Evolutionary conservation across 2,329 filamentous ascomycete species (phyloP), one percentile per base, ranked within the genome.

Genomic region (Pseudogymnoascus sp.): DNA sequence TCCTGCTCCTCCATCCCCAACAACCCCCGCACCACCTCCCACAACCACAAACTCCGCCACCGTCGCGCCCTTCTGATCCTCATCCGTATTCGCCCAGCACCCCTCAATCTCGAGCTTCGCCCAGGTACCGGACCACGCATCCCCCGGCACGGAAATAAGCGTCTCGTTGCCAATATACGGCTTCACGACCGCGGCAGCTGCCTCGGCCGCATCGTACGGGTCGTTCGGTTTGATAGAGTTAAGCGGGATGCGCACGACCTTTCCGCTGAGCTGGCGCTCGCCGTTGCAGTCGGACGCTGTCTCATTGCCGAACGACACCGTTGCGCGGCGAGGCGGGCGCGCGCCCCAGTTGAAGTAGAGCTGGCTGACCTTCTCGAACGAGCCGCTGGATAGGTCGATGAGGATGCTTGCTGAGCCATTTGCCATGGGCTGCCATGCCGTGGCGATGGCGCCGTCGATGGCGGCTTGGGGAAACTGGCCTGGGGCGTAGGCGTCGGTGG

Each of bases 401-500:
- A 82, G 84, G 12, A 90, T 69, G 3, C 80, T 81, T 29, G 81
- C 77, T 4, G 80, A 76, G 0, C 72, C 74, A 59, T 83, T 81
- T 1, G 80, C 76, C 7, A 74, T 69, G 0, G 87, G 86, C 68
- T 89, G 85, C 87, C 87, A 90, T 66, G 82, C 83, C 0, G 87
- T 90, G 16, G 81, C 82, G 4, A 82, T 77, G 2, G 85, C 84
- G 61, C 87, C 87, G 68, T 90, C 87, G 60, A 88, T 80, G 2
- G 85, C 86, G 0, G 81, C 79, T 61, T 88, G 77, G 1, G 88
- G 86, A 74, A 90, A 89, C 72, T 91, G 88, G 12, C 88, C 88
- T 0, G 85, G 81, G 26, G 80, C 74, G 68, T 80, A 83, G 1
- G 72, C 69, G 39, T 79, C 71, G 0, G 75, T 70, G 1, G 81